Base-by-base conservation (phyloP, 2,329 filamentous ascomycete genomes). In the Massarina eburnea region DNA sequence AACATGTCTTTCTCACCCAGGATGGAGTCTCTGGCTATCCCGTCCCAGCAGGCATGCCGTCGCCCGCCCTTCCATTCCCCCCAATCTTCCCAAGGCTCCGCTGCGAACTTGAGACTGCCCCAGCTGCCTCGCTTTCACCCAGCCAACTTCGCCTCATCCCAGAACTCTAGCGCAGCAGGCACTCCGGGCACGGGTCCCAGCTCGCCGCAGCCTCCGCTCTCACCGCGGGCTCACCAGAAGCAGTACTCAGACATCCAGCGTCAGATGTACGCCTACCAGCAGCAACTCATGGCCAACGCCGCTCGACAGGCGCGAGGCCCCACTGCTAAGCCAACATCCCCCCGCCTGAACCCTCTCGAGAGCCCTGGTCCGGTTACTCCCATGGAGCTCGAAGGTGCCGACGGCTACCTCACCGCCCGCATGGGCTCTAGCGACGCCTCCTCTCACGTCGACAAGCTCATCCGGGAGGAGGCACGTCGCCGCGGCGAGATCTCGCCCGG, bases 331-430 rank as follows among this genome's bases (percentile, higher is more conserved):
- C 76, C 77, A 1, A 68, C 61, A 19, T 77, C 75, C 58, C 77
- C 77, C 24, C 71, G 74, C 30, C 67, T 80, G 32, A 68, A 68
- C 19, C 77, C 77, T 19, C 59, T 77, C 18, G 76, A 73, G 14
- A 79, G 76, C 43, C 77, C 77, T 2, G 76, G 76, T 30, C 75
- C 75, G 6, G 76, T 80, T 30, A 80, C 77, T 19, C 77, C 77
- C n/a, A 59, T 80, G 37, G 74, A 75, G 52, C 70, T 80, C 24
- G 77, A 77, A 57, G 66, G 64, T 2, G 55, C 57, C 14, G 67
- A 72, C n/a, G 62, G 68, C 42, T 79, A 79, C 51, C 64, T 79
- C 21, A 65, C 72, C n/a, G 73, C 73, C 18, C 74, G 75, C 6
- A 64, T 70, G 8, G 60, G 64, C 22, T 54, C 61, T 17, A 60